Base-by-base conservation (phyloP, 2,329 filamentous ascomycete species). In the Arthrobotrys sinensis region DNA sequence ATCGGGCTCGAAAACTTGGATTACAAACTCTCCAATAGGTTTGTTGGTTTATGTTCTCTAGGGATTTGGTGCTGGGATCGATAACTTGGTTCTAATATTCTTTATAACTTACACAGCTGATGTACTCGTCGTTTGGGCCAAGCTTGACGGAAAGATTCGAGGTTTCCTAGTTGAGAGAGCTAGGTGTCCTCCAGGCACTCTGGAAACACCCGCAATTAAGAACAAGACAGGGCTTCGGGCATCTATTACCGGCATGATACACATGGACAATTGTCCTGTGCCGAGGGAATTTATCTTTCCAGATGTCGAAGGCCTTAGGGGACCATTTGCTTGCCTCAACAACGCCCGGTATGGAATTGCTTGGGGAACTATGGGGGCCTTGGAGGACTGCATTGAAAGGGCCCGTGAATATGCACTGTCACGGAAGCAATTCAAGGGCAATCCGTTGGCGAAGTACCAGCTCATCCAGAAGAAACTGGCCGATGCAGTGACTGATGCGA, bases 391-490 rank as follows among this genome's bases (percentile, higher is more conserved):
- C 84, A 90, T 99, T 80, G 87, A 88, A 16, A 89, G 94, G 63
- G 90, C 96, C 2, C 88, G 95, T 79, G 90, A 90, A 11, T 99
- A 99, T 84, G 90, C 94, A n/a, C 86, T 99, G 63, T 94, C 97
- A 85, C 89, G 96, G 80, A 95, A 92, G 86, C 96, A 99, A 85
- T 99, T 99, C 89, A 97, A 96, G 86, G 90, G 91, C 62, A 98
- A 98, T 85, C 94, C 95, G 0, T 88, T 99, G 66, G 96, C 95
- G 46, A 96, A 93, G 84, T 99, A 99, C 84, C 96, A 99, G 86
- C 90, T 99, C 12, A 89, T 99, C 65, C 96, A 99, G 87, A 97
- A 97, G 89, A 99, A 99, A 87, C 87, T 99, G 79, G 92, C 95
- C 0, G 96, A 99, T 84, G 96, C 96, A 0, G 88, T 90, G 3